A percentile compares a stretch with the other conserved stretches of the same genome.
These are phyloP conservation scores for Funneliformis geosporum DNA, from an alignment of 192 early-diverging fungal genomes.

Conservation along the genomic window DNA sequence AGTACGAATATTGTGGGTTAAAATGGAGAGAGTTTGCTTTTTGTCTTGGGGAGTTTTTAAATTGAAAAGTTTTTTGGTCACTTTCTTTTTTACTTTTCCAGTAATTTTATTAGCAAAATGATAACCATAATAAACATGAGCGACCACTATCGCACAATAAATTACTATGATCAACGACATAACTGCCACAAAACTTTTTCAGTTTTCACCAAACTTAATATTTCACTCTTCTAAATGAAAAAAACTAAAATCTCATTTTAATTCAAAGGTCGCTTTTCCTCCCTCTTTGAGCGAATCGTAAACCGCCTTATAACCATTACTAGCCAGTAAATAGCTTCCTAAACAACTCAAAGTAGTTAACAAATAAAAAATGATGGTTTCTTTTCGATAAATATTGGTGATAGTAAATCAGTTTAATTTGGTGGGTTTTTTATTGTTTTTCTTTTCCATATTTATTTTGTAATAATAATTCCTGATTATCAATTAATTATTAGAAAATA, in stretches of 20 bases:
- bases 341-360: conserved; percentile 20
- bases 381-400: conserved; percentile 2
- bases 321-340: too few species aligned
- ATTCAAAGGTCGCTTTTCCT: too few species aligned
- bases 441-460: too few species aligned
- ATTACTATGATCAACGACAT: neutral
- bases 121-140: conserved; percentile 15
- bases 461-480: too few species aligned
- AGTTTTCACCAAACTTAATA: too few species aligned
- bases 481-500: too few species aligned
- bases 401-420: conserved; percentile 19
- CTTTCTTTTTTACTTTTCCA: neutral
- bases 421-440: too few species aligned
- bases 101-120: neutral
- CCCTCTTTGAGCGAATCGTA: too few species aligned
- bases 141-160: neutral
- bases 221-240: too few species aligned
- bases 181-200: neutral
- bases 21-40: neutral
- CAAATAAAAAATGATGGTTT: neutral
- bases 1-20: neutral
- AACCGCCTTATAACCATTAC: too few species aligned
- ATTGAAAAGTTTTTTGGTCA: neutral
- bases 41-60: neutral
- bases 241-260: neutral